Evolutionary conservation across 306 rosid genomes (phyloP).

Genomic region (Echinosophora koreensis): DNA sequence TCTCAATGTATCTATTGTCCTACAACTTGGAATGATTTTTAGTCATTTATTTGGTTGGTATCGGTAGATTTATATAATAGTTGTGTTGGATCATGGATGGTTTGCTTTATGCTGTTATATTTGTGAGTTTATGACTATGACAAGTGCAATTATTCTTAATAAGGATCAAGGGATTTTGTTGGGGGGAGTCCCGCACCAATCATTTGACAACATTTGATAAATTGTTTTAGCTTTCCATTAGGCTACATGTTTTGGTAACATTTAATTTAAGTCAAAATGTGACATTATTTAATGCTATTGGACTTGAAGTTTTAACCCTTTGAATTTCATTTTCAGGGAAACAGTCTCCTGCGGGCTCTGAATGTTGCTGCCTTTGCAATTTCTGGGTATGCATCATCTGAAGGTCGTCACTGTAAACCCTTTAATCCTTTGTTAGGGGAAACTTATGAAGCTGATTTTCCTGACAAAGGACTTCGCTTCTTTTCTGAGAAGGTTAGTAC

Average conservation of each 20-base stretch:
- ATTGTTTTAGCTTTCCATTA: conserved; percentile 13
- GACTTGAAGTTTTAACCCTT: conserved; percentile 34
- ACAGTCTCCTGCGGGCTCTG: conserved; percentile 78
- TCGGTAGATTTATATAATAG: too few relatives aligned
- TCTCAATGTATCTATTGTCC: not conserved
- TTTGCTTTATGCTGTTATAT: too few relatives aligned
- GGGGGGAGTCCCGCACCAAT: not conserved
- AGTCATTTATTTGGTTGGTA: too few relatives aligned
- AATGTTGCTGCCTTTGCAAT: conserved; percentile 98
- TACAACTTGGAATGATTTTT: not conserved
- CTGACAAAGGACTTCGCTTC: conserved; percentile 92
- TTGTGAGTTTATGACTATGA: too few relatives aligned
- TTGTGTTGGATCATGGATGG: too few relatives aligned
- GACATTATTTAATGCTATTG: conserved; percentile 32
- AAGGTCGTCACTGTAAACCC: conserved; percentile 97
- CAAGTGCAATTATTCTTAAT: not conserved
- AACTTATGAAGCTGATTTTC: conserved; percentile 96
- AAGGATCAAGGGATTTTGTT: not conserved
- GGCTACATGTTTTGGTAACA: conserved; percentile 3
- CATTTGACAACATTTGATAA: not conserved
- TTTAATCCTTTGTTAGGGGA: conserved; percentile 98
- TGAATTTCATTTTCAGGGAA: conserved; percentile 69
- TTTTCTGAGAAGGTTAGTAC: conserved; percentile 93
- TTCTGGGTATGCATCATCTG: conserved; percentile 97
- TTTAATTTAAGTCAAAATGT: conserved; percentile 10